Conservation (phyloP, 345 rosid species). For the Linum usitatissimum region DNA sequence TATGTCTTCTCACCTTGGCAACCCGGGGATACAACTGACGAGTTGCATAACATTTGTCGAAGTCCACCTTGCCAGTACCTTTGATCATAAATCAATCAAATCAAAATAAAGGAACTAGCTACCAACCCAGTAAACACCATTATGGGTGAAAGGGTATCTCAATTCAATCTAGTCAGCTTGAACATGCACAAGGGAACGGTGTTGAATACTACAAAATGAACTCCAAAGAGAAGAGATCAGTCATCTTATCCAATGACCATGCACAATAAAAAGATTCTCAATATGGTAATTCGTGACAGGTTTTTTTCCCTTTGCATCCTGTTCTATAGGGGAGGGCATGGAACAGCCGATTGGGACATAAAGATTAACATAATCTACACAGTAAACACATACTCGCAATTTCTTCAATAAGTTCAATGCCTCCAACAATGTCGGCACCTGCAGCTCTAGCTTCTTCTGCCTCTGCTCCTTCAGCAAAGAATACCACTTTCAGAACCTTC, state of each 20-base stretch:
- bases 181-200: neutral
- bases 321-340: no score
- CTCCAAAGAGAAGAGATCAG: no score
- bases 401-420: slow-evolving; percentile 72
- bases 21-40: slow-evolving; percentile 65
- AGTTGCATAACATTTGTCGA: slow-evolving; percentile 76
- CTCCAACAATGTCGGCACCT: slow-evolving; percentile 95
- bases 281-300: no score
- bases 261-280: no score
- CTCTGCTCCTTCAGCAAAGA: slow-evolving; percentile 86
- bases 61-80: slow-evolving; percentile 73
- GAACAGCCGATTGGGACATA: neutral
- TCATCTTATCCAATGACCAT: no score
- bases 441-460: slow-evolving; percentile 97
- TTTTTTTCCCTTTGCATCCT: no score
- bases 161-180: neutral
- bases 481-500: slow-evolving; percentile 78
- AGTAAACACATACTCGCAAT: slow-evolving; percentile 46
- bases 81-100: slow-evolving; percentile 1
- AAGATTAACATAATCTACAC: neutral
- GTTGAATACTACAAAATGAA: neutral
- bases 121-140: neutral
- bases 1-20: slow-evolving; percentile 44
- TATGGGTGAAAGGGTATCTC: neutral
- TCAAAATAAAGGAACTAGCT: neutral